These are phyloP conservation scores for Schizothecium vesticola DNA, from an alignment of 495 filamentous ascomycete species.

Conservation along the genomic window DNA sequence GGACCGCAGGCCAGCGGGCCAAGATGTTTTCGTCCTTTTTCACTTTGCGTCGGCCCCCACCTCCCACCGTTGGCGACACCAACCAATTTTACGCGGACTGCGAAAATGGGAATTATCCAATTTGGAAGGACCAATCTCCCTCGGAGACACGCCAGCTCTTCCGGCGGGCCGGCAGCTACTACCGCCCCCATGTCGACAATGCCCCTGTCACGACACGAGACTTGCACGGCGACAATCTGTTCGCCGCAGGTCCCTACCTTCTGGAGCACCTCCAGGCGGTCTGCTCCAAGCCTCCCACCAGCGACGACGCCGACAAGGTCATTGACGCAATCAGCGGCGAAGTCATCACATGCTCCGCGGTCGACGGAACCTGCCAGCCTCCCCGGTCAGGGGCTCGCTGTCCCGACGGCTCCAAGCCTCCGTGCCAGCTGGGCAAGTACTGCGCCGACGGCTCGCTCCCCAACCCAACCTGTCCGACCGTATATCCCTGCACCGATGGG, in stretches of 20 bases:
- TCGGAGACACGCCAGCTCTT: not conserved
- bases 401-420: not conserved
- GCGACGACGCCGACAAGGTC: not conserved
- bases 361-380: not conserved
- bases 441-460: not conserved
- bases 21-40: not conserved
- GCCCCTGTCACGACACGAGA: not conserved
- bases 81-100: not conserved
- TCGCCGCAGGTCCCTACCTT: not conserved
- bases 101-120: not conserved
- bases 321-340: not conserved
- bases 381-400: not conserved
- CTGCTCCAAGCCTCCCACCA: not conserved
- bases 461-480: not conserved
- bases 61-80: not conserved
- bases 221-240: not conserved
- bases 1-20: not conserved
- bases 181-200: not conserved
- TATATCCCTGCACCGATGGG: not conserved
- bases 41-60: not conserved
- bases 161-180: not conserved
- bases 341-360: not conserved
- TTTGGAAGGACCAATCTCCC: not conserved
- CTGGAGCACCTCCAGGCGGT: not conserved
- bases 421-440: not conserved